Evolutionary conservation across 805 yeast species (phyloP).

Genomic region (Brettanomyces sp.): DNA sequence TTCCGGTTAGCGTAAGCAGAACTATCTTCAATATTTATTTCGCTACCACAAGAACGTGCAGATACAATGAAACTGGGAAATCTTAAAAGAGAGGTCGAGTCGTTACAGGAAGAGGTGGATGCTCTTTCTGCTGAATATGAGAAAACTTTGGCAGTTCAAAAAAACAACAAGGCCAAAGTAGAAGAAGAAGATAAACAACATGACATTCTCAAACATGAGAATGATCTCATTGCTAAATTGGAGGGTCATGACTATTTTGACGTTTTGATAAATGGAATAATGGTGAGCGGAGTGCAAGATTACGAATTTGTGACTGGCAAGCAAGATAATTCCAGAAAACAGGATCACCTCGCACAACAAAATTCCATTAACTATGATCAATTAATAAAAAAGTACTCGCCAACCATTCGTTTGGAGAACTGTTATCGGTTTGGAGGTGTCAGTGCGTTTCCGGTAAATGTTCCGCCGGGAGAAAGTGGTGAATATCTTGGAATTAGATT

Average conservation of each 20-base stretch:
- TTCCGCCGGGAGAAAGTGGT: slow-evolving; percentile 19
- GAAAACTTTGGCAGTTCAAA: background rate
- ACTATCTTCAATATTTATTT: too few relatives aligned
- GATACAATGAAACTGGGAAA: too few relatives aligned
- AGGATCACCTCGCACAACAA: slow-evolving; percentile 3
- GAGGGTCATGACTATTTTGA: slow-evolving; percentile 24
- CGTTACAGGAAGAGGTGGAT: slow-evolving; percentile 2
- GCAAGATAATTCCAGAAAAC: slow-evolving; percentile 2
- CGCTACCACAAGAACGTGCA: too few relatives aligned
- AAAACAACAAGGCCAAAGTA: background rate
- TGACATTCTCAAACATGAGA: too few relatives aligned
- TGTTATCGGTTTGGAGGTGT: slow-evolving; percentile 38
- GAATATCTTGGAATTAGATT: slow-evolving; percentile 37
- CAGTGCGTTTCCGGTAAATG: slow-evolving; percentile 43
- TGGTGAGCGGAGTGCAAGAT: slow-evolving; percentile 13
- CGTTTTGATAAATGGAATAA: slow-evolving; percentile 15
- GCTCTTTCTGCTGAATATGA: background rate
- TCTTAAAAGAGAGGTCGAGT: background rate
- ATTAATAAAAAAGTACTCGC: slow-evolving; percentile 13
- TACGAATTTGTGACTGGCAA: background rate
- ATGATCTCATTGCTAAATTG: background rate
- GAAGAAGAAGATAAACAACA: background rate
- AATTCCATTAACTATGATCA: slow-evolving; percentile 3
- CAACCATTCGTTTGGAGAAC: slow-evolving; percentile 35
- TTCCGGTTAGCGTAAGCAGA: too few relatives aligned